Percentiles rank a stretch among this genome's conserved stretches.
Evolutionary conservation across 2,329 filamentous ascomycete genomes (phyloP).

Genomic region (Phyllosticta paracitricarpa): DNA sequence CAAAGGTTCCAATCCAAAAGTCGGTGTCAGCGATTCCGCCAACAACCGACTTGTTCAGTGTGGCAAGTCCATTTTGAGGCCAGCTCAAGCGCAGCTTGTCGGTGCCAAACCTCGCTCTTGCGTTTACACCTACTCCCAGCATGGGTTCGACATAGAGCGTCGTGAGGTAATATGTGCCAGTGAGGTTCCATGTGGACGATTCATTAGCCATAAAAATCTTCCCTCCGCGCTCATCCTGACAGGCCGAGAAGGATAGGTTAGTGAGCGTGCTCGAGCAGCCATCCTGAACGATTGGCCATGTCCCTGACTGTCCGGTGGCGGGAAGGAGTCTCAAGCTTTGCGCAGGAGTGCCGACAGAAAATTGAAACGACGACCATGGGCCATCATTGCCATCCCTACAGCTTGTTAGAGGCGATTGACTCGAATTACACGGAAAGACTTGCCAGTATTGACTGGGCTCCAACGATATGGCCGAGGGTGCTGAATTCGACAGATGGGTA

Average conservation of each 20-base stretch:
- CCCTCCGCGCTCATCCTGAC: constrained; percentile 20
- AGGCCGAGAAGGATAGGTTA: constrained; percentile 15
- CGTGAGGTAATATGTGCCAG: constrained; percentile 24
- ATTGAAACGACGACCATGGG: constrained; percentile 24
- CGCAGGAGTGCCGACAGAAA: constrained; percentile 20
- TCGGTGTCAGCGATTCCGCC: constrained; percentile 25
- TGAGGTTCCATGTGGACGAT: constrained; percentile 23
- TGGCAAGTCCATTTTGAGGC: constrained; percentile 16
- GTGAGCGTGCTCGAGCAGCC: constrained; percentile 20
- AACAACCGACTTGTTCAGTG: constrained; percentile 25
- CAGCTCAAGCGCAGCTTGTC: constrained; percentile 26
- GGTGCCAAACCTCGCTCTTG: constrained; percentile 23
- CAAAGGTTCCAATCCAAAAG: constrained; percentile 30
- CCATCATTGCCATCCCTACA: constrained; percentile 23
- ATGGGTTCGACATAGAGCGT: constrained; percentile 17
- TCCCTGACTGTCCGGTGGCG: constrained; percentile 24
- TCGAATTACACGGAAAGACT: not conserved
- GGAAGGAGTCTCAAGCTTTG: constrained; percentile 22
- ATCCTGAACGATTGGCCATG: constrained; percentile 25
- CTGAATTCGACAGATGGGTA: not conserved
- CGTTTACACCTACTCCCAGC: constrained; percentile 20
- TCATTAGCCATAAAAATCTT: constrained; percentile 21
- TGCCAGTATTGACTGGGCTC: constrained; percentile 20
- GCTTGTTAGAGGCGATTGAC: not conserved
- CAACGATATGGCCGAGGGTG: constrained; percentile 14